These are phyloP conservation scores for Anisodus acutangulus DNA, from an alignment of 257 asterid species.

Conservation along the genomic window DNA sequence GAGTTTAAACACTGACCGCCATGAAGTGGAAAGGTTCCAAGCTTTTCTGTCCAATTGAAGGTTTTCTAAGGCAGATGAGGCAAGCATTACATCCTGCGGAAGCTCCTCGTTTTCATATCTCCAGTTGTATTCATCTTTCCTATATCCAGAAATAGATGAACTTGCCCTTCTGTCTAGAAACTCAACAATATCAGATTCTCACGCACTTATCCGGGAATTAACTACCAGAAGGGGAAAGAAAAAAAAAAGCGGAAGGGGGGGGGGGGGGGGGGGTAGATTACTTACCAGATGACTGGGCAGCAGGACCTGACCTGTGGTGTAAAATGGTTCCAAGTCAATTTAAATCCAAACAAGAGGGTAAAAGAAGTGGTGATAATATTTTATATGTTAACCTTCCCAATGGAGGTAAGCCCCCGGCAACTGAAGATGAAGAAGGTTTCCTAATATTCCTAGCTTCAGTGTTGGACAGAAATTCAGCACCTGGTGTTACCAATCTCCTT, in stretches of 20 bases:
- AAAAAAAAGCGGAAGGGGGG: no score
- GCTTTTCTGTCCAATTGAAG: slow-evolving; percentile 96
- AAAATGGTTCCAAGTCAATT: slow-evolving; percentile 33
- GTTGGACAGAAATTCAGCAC: slow-evolving; percentile 62
- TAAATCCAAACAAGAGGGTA: neutral
- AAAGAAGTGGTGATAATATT: no score
- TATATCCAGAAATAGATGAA: slow-evolving; percentile 79
- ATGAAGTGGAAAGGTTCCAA: slow-evolving; percentile 75
- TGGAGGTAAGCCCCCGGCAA: slow-evolving; percentile 96
- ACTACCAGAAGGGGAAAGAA: no score
- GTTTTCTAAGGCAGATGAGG: slow-evolving; percentile 91
- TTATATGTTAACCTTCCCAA: slow-evolving; percentile 62
- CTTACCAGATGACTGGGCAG: slow-evolving; percentile 82
- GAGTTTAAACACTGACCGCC: slow-evolving; percentile 67
- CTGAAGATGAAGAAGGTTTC: slow-evolving; percentile 79
- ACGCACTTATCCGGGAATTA: neutral
- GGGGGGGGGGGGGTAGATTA: slow-evolving; percentile 24
- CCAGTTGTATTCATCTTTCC: slow-evolving; percentile 92
- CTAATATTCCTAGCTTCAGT: slow-evolving; percentile 67
- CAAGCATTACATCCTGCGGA: slow-evolving; percentile 74
- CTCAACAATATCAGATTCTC: neutral
- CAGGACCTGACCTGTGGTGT: slow-evolving; percentile 66
- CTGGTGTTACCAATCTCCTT: slow-evolving; percentile 66
- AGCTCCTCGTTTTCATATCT: slow-evolving; percentile 77
- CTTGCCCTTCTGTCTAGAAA: slow-evolving; percentile 85